These are phyloP conservation scores for Fraxinus latifolia DNA, from an alignment of 305 asterid genomes.

Conservation along the genomic window DNA sequence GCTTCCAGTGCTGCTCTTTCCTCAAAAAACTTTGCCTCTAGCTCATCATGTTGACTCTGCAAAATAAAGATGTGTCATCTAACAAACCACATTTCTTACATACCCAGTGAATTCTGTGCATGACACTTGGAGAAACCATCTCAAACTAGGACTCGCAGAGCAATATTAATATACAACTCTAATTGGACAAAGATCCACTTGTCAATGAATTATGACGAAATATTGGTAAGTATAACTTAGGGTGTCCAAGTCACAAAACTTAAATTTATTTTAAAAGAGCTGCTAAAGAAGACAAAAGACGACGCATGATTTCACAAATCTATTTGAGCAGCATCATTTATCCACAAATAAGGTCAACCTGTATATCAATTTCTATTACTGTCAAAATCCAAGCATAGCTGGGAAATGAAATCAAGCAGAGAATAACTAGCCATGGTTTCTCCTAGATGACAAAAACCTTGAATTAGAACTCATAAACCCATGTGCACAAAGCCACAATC, in stretches of 20 bases:
- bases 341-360: not conserved
- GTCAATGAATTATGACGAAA: not conserved
- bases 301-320: not conserved
- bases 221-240: not conserved
- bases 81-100: not conserved
- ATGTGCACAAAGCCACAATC: not conserved
- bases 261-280: not conserved
- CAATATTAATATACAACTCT: not conserved
- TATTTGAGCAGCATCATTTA: not conserved
- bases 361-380: not conserved
- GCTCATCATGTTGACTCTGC: conserved; percentile 67
- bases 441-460: not conserved
- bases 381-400: not conserved
- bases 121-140: not conserved
- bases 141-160: not conserved
- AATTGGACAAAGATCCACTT: not conserved
- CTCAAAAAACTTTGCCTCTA: conserved; percentile 59
- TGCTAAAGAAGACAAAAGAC: not conserved
- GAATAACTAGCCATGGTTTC: not conserved
- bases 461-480: not conserved
- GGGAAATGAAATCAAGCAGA: not conserved
- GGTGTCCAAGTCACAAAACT: not conserved
- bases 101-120: not conserved
- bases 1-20: conserved; percentile 79
- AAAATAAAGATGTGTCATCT: conserved; percentile 4